Evolutionary conservation across 163 green algal species (phyloP), one percentile per base, ranked within the genome.

Genomic region (Chloroidium sp.): DNA sequence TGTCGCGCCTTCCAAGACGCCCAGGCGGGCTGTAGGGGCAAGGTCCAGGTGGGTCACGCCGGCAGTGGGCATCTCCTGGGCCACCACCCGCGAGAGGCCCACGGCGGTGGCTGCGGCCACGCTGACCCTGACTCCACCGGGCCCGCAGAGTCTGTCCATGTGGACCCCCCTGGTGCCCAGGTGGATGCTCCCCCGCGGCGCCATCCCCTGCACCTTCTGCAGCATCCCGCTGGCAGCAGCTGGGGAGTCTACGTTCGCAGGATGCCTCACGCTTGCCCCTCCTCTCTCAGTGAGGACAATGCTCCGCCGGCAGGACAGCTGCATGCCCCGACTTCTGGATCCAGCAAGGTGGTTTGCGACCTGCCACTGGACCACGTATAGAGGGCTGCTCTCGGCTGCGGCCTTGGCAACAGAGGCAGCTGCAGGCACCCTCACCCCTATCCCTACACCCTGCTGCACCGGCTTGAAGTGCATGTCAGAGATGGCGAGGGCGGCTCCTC

Each of bases 381-480:
- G 6, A 72, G 64, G 6, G 6, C 8, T 10, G 6, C 8, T 10
- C 64, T n/a, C 6, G 64, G 64, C 64, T 72, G 64, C 64, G 6
- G 64, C 6, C 64, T 72, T 6, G 6, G 64, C 8, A 10, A 10
- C 64, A 36, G 36, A 36, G 36, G 36, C 36, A 36, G 36, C 36
- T 74, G 68, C 68, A 74, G 68, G 68, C 10, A 10, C 68, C 68
- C 10, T 13, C 68, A 74, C 68, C 13, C 10, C 13, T 74, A 10
- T 10, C 68, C 68, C 68, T 36, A 36, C 36, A 36, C 36, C 36
- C 36, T 36, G 36, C 36, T 36, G 36, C 10, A 81, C 2, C 4
- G 78, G 78, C 62, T 80, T 79, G 74, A 79, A 79, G 4, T 77
- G 74, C 80, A 79, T 80, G 58, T 58, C 75, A 61, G 59, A 1